These are phyloP conservation scores for Macrocybe gigantea DNA, from an alignment of 768 basidiomycete genomes.

Conservation along the genomic window DNA sequence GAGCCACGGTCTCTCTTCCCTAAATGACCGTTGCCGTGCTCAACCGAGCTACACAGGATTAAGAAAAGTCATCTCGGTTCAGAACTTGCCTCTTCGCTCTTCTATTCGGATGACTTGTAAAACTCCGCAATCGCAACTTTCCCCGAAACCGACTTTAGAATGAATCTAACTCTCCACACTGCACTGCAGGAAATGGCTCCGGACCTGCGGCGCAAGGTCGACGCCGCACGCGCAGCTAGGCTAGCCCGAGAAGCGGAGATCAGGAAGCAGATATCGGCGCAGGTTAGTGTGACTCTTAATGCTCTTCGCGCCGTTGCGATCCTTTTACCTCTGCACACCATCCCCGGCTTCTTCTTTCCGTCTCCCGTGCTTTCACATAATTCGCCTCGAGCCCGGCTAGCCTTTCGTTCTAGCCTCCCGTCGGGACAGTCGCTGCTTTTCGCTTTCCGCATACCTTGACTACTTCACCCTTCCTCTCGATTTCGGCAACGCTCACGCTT, in stretches of 20 bases:
- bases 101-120: not conserved
- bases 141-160: not conserved
- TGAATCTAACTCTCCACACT: constrained; percentile 7
- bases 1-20: not conserved
- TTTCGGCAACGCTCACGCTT: not conserved
- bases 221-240: constrained; percentile 48
- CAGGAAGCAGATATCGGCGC: constrained; percentile 44
- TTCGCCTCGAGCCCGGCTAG: not conserved
- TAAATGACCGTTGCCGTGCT: no score
- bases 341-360: constrained; percentile 1
- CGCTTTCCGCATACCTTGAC: constrained; percentile 2
- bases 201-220: constrained; percentile 58
- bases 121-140: no score
- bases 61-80: not conserved
- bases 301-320: not conserved
- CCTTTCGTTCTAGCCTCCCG: not conserved
- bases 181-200: constrained; percentile 51
- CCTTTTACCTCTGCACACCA: not conserved
- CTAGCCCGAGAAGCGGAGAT: constrained; percentile 48
- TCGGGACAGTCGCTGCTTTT: constrained; percentile 1
- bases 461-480: not conserved
- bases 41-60: no score
- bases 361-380: not conserved
- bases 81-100: not conserved
- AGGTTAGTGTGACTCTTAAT: constrained; percentile 30